Evolutionary conservation across 2,329 filamentous ascomycete genomes (phyloP), one percentile per base, ranked within the genome.

Genomic region (Calonectria henricotiae): DNA sequence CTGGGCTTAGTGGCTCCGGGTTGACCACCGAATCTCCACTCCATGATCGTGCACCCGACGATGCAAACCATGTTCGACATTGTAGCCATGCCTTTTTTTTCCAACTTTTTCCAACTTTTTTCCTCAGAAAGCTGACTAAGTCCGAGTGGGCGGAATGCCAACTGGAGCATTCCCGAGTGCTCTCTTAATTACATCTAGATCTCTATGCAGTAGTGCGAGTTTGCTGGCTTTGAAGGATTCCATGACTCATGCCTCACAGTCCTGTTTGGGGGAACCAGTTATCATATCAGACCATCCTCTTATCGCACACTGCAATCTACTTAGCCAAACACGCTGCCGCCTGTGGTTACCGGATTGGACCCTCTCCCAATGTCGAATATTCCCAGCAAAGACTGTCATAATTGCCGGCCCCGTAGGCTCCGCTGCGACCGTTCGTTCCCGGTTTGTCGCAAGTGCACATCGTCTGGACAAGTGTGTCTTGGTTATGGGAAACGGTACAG

Each of bases 401-500:
- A 87, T 77, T 89, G 87, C 75, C 84, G 87, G 35, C 85, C 85
- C 55, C 84, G 84, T 68, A 83, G 87, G 70, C 83, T 87, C 74
- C 86, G 85, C 73, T 89, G 87, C 78, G 87, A 89, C 71, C 83
- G 85, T 54, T 85, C 85, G 11, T 79, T 85, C 23, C 86, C 86
- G 49, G 82, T 83, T 71, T 88, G 87, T 77, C 82, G 84, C 70
- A 88, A 88, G 80, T 88, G 86, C 71, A 72, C 80, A 46, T 82
- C 81, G 23, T 80, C 84, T 13, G 86, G 86, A 20, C 81, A 84
- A 70, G 85, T 87, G 72, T 89, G 87, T 73, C 82, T 88, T 39
- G 87, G 87, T 41, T 88, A 88, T 71, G 86, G 85, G n/a, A 86
- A 85, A 74, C 78, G 88, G 27, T 86, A 87, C 54, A 80, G 86